These are phyloP conservation scores for Arctium lappa DNA, from an alignment of 129 eudicot genomes.

Conservation along the genomic window DNA sequence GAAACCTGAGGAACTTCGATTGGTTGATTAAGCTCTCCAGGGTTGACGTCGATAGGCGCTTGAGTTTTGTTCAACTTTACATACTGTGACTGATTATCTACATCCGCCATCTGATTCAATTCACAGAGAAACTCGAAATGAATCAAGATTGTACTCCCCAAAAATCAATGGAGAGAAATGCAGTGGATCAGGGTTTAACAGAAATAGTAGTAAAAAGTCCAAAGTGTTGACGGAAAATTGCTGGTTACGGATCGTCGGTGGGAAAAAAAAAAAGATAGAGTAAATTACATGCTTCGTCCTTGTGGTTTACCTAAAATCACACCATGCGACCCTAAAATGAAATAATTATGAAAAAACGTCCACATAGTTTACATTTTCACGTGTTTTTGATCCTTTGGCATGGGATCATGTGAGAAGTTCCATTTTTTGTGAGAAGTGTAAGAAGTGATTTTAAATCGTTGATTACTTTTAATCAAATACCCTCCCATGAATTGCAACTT, in stretches of 20 bases:
- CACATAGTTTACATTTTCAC: too few relatives aligned
- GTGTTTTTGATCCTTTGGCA: too few relatives aligned
- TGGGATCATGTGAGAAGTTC: too few relatives aligned
- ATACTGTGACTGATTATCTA: slow-evolving; percentile 46
- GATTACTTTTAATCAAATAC: too few relatives aligned
- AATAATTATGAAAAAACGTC: too few relatives aligned
- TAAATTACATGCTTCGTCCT: too few relatives aligned
- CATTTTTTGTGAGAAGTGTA: too few relatives aligned
- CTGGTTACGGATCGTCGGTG: neutral
- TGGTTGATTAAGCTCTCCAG: slow-evolving; percentile 92
- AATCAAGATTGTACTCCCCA: neutral
- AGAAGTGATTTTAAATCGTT: too few relatives aligned
- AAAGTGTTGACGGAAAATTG: neutral
- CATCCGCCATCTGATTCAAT: slow-evolving; percentile 58
- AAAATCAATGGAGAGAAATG: neutral
- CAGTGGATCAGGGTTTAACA: neutral
- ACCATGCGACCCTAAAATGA: too few relatives aligned
- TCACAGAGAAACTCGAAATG: neutral
- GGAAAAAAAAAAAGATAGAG: too few relatives aligned
- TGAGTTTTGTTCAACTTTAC: slow-evolving; percentile 80
- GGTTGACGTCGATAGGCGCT: slow-evolving; percentile 52
- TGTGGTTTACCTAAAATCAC: too few relatives aligned
- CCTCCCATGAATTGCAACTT: too few relatives aligned
- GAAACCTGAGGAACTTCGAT: slow-evolving; percentile 81
- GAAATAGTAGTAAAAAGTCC: neutral